phyloP scores from a whole-genome alignment of 176 grass and related monocot genomes.

The Lolium perenne region DNA sequence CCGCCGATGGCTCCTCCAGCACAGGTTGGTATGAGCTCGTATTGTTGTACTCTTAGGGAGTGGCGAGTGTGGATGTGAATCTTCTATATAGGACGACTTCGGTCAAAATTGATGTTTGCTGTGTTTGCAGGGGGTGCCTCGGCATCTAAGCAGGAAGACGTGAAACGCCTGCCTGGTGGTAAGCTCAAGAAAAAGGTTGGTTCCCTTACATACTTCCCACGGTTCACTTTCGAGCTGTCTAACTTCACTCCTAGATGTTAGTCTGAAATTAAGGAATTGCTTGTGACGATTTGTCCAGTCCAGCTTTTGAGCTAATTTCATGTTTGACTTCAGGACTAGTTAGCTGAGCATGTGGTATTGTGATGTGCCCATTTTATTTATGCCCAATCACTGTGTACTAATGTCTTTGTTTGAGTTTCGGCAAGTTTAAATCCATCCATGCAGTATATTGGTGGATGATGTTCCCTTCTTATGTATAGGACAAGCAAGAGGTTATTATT shows the following conservation, averaged over 20 bases:
- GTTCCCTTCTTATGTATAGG: slow-evolving; percentile 46
- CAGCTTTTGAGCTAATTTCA: not conserved
- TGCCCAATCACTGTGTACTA: not conserved
- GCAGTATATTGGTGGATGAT: not conserved
- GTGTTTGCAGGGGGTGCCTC: slow-evolving; percentile 67
- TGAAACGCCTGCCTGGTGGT: slow-evolving; percentile 94
- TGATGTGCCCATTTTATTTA: not conserved
- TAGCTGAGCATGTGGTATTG: not conserved
- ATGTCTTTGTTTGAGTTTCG: not conserved
- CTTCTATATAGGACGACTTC: not conserved
- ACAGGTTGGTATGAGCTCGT: slow-evolving; percentile 18
- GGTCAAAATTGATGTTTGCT: not conserved
- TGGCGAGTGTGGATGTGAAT: not conserved
- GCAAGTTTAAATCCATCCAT: not conserved
- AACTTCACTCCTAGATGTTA: not conserved
- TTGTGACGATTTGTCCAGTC: not conserved
- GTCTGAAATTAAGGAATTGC: not conserved
- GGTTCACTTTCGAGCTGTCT: not conserved
- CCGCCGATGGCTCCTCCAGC: slow-evolving; percentile 46
- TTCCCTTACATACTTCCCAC: not conserved
- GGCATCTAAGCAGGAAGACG: slow-evolving; percentile 74
- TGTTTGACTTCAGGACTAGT: not conserved
- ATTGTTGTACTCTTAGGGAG: not conserved
- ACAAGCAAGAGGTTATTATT: slow-evolving; percentile 93
- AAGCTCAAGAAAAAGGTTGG: slow-evolving; percentile 97